These are phyloP conservation scores for Aspergillus hortae DNA, from an alignment of 2,329 filamentous ascomycete species.

Conservation along the genomic window DNA sequence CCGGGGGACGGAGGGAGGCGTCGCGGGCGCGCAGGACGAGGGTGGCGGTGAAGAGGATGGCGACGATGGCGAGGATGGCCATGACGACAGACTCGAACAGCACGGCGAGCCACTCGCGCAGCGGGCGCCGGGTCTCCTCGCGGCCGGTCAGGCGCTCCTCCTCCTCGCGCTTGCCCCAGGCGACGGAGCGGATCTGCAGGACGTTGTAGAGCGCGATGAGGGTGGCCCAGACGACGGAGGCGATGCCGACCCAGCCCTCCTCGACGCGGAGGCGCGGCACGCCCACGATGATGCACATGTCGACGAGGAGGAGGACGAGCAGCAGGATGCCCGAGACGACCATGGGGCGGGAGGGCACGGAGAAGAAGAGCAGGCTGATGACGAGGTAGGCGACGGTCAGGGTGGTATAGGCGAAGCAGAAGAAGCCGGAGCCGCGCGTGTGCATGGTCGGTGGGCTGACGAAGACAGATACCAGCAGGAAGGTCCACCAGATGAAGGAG, in stretches of 20 bases:
- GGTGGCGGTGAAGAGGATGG: constrained; percentile 73
- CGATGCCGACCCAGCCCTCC: constrained; percentile 88
- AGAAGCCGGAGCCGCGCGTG: constrained; percentile 87
- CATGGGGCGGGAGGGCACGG: constrained; percentile 74
- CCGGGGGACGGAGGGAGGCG: constrained; percentile 67
- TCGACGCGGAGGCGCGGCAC: constrained; percentile 73
- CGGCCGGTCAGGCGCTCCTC: constrained; percentile 89
- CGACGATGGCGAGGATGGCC: constrained; percentile 63
- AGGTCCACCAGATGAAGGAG: constrained; percentile 87
- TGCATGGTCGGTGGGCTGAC: constrained; percentile 84
- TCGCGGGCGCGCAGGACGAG: constrained; percentile 78
- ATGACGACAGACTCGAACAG: constrained; percentile 70
- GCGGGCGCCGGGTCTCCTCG: constrained; percentile 74
- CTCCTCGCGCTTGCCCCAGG: constrained; percentile 89
- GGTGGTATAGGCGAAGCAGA: constrained; percentile 78
- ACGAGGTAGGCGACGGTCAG: constrained; percentile 72
- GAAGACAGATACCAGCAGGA: constrained; percentile 85
- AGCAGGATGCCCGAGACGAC: constrained; percentile 69
- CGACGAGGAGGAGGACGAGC: constrained; percentile 63
- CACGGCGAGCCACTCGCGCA: constrained; percentile 81
- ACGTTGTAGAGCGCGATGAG: constrained; percentile 77
- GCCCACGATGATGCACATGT: constrained; percentile 74
- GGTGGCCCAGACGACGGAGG: constrained; percentile 77
- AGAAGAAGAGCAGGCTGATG: constrained; percentile 80
- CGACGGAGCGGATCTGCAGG: constrained; percentile 73